These are phyloP conservation scores for Cystobasidium slooffiae DNA, from an alignment of 1,284 basidiomycete species.

Conservation along the genomic window DNA sequence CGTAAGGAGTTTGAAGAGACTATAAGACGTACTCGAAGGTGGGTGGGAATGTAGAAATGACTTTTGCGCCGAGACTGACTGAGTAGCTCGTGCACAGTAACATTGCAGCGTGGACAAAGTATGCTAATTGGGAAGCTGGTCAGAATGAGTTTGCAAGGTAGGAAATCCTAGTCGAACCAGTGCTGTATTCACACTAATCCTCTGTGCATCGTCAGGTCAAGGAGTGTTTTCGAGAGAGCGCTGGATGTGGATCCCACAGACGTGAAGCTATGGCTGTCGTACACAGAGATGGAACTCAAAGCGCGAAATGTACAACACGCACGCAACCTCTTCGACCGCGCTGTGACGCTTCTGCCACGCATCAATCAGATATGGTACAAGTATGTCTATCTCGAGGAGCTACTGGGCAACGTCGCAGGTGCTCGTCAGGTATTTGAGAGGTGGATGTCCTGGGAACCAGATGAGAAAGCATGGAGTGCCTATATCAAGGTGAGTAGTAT, in stretches of 20 bases:
- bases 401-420: slow-evolving; percentile 92
- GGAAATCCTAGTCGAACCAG: slow-evolving; percentile 14
- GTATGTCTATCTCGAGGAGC: slow-evolving; percentile 97
- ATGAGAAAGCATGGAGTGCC: slow-evolving; percentile 98
- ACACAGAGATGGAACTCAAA: slow-evolving; percentile 98
- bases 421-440: slow-evolving; percentile 97
- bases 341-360: slow-evolving; percentile 91
- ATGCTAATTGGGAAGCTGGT: slow-evolving; percentile 78
- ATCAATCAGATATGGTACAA: slow-evolving; percentile 98
- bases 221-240: slow-evolving; percentile 95
- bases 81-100: slow-evolving; percentile 36
- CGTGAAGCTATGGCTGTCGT: slow-evolving; percentile 89
- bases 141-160: slow-evolving; percentile 91
- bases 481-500: slow-evolving; percentile 74
- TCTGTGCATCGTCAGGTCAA: slow-evolving; percentile 59
- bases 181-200: neutral
- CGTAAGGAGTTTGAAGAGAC: slow-evolving; percentile 96
- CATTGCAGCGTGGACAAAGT: slow-evolving; percentile 65
- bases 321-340: slow-evolving; percentile 94
- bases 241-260: slow-evolving; percentile 91
- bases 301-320: slow-evolving; percentile 95
- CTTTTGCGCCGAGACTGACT: slow-evolving; percentile 57
- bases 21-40: slow-evolving; percentile 86
- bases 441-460: slow-evolving; percentile 99
- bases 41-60: slow-evolving; percentile 58